phyloP scores from a whole-genome alignment of 176 grass and related monocot genomes.

The Juncus inflexus region DNA sequence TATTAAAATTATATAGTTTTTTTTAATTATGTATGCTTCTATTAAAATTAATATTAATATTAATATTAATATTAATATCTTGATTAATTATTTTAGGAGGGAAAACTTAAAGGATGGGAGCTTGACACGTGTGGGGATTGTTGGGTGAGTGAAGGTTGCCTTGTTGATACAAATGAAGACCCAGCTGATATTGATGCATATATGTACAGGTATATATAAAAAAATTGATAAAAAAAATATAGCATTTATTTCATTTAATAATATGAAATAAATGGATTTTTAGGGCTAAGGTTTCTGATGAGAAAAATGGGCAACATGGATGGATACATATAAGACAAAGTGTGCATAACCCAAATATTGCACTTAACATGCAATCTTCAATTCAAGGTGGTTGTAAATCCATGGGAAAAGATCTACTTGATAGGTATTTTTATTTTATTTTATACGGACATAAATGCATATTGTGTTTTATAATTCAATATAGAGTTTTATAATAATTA shows the following conservation, averaged over 20 bases:
- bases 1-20: not conserved
- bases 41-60: no score
- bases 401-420: constrained; percentile 43
- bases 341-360: constrained; percentile 79
- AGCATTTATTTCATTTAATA: no score
- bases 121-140: constrained; percentile 64
- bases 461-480: not conserved
- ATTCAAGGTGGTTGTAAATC: constrained; percentile 52
- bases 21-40: no score
- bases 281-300: constrained; percentile 55
- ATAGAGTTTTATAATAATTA: not conserved
- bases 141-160: constrained; percentile 60
- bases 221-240: no score
- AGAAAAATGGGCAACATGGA: constrained; percentile 31
- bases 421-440: constrained; percentile 30
- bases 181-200: constrained; percentile 62
- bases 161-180: constrained; percentile 55
- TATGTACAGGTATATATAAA: constrained; percentile 97
- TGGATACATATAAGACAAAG: constrained; percentile 78
- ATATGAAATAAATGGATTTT: not conserved
- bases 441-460: not conserved
- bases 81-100: constrained; percentile 36
- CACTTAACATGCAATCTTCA: constrained; percentile 58
- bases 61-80: no score
- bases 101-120: constrained; percentile 50